phyloP scores from a whole-genome alignment of 495 filamentous ascomycete genomes.

The Tuber borchii region DNA sequence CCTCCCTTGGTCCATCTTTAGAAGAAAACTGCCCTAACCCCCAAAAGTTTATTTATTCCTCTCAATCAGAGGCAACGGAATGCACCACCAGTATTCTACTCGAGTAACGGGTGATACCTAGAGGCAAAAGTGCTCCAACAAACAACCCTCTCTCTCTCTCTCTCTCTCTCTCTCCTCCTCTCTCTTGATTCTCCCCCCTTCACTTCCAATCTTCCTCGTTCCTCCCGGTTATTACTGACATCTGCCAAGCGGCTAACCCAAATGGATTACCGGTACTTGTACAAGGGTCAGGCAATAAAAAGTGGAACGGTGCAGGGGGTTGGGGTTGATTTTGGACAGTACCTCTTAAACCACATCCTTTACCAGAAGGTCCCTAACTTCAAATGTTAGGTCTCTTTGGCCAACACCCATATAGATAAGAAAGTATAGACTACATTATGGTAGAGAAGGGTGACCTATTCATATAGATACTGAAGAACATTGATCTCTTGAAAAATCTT shows the following conservation, averaged over 20 bases:
- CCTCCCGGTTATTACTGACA: neutral
- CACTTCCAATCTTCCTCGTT: neutral
- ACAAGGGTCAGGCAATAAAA: too few relatives aligned
- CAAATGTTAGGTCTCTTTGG: too few relatives aligned
- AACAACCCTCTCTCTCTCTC: neutral
- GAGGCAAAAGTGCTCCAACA: neutral
- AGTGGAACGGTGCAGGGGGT: too few relatives aligned
- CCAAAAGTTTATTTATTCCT: neutral
- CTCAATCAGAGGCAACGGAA: neutral
- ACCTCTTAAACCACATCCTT: too few relatives aligned
- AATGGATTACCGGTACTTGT: too few relatives aligned
- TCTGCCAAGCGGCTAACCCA: neutral
- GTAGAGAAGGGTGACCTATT: too few relatives aligned
- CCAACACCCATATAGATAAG: too few relatives aligned
- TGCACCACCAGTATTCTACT: neutral
- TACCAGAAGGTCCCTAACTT: too few relatives aligned
- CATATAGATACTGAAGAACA: too few relatives aligned
- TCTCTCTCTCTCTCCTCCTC: neutral
- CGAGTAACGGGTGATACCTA: neutral
- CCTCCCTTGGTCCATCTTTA: neutral
- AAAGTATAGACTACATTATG: too few relatives aligned
- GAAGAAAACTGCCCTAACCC: neutral
- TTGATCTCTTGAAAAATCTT: too few relatives aligned
- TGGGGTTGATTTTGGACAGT: too few relatives aligned
- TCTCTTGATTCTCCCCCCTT: neutral